Evolutionary conservation across 768 basidiomycete species (phyloP), one percentile per base, ranked within the genome.

Genomic region (Boletus sp.): DNA sequence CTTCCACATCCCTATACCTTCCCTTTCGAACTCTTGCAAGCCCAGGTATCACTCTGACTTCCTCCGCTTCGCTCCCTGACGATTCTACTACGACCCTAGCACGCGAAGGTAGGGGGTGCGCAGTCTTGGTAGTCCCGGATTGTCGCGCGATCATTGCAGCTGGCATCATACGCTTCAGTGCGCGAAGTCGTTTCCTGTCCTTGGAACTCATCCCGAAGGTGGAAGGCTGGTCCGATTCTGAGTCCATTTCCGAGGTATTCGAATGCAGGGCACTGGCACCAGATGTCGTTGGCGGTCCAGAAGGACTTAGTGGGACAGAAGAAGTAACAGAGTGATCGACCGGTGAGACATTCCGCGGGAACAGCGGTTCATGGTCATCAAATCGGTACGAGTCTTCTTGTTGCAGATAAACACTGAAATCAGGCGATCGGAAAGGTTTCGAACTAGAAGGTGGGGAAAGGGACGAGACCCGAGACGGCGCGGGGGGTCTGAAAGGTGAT

Each of bases 161-260:
- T 5, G 85, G 85, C 72, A 83, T 72, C 78, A 87, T 78, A 15
- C 73, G 77, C 35, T 55, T 63, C 17, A 83, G 69, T 5, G 63
- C 74, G 34, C 75, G 77, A 30, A 72, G 47, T 30, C 66, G 60
- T 62, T 72, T 76, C 48, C 68, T 68, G 32, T 75, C 72, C 56
- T 59, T 65, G 27, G 62, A 57, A 43, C 23, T 68, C 61, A 74
- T 63, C 42, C 54, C 51, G 7, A 40, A 4, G 11, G 51, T 27
- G 9, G 60, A 55, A 6, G 58, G 42, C 21, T 56, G 51, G 40
- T 61, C 63, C 19, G 60, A 70, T n/a, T 62, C 60, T 4, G 64
- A 62, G 2, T 58, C 51, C 14, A 48, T 32, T 32, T 43, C 59
- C 0, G 65, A 60, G 6, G 64, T 29, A 29, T 58, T 58, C 17